Evolutionary conservation across 176 grass and related monocot genomes (phyloP).

Genomic region (Ensete glaucum): DNA sequence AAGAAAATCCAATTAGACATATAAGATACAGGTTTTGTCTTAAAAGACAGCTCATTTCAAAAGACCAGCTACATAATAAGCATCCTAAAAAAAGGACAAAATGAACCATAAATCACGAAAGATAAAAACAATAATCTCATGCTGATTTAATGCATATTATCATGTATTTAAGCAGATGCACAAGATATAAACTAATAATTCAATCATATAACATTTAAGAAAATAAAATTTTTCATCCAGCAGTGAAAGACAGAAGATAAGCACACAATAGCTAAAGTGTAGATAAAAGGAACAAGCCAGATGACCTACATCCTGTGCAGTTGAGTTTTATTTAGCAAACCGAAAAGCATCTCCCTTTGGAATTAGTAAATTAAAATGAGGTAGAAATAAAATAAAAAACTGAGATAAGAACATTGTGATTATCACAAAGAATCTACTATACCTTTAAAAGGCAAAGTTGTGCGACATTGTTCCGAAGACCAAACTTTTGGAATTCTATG

Average conservation of each 20-base stretch:
- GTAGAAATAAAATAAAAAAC: not conserved
- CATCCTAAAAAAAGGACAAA: no score
- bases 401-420: not conserved
- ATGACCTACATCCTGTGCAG: not conserved
- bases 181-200: not conserved
- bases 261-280: not conserved
- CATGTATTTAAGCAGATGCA: not conserved
- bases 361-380: not conserved
- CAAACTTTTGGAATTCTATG: conserved; percentile 20
- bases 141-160: no score
- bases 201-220: not conserved
- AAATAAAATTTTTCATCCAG: not conserved
- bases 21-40: not conserved
- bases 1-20: not conserved
- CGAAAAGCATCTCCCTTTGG: not conserved
- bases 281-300: not conserved
- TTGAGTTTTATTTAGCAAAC: not conserved
- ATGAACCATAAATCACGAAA: no score
- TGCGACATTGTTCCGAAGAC: conserved; percentile 22
- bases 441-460: conserved; percentile 22
- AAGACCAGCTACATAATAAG: not conserved
- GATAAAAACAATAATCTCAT: no score
- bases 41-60: not conserved
- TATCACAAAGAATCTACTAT: not conserved
- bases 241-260: not conserved